Evolutionary conservation across 2,329 filamentous ascomycete species (phyloP).

Genomic region (Penicillium sp.): DNA sequence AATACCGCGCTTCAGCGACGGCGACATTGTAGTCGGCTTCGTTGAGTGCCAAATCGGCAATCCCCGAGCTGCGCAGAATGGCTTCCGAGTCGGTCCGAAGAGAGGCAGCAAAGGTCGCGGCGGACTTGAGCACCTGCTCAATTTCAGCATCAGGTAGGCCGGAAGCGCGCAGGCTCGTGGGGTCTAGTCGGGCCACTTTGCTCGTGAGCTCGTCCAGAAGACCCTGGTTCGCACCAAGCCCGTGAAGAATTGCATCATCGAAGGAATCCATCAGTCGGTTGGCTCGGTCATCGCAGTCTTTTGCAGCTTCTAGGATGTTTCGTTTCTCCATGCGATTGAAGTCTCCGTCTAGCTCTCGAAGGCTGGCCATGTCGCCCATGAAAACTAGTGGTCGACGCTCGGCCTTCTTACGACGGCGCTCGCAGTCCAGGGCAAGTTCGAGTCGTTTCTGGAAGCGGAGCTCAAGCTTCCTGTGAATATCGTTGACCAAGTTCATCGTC

Average conservation of each 20-base stretch:
- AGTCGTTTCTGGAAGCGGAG: constrained; percentile 50
- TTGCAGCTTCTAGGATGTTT: constrained; percentile 49
- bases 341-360: constrained; percentile 50
- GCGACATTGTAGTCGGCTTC: constrained; percentile 53
- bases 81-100: constrained; percentile 46
- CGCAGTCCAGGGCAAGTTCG: constrained; percentile 52
- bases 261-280: constrained; percentile 51
- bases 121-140: constrained; percentile 39
- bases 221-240: constrained; percentile 52
- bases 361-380: constrained; percentile 50
- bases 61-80: constrained; percentile 47
- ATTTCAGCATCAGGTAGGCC: constrained; percentile 36
- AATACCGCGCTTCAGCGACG: constrained; percentile 52
- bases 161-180: constrained; percentile 30
- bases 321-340: constrained; percentile 53
- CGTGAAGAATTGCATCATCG: constrained; percentile 51
- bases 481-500: constrained; percentile 47
- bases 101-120: constrained; percentile 38
- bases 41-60: constrained; percentile 51
- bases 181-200: constrained; percentile 42
- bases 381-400: constrained; percentile 53
- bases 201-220: constrained; percentile 49
- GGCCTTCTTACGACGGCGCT: constrained; percentile 54
- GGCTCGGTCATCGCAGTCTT: constrained; percentile 50
- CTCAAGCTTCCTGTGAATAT: constrained; percentile 50